These are phyloP conservation scores for Henckelia pumila DNA, from an alignment of 257 asterid species.

Conservation along the genomic window DNA sequence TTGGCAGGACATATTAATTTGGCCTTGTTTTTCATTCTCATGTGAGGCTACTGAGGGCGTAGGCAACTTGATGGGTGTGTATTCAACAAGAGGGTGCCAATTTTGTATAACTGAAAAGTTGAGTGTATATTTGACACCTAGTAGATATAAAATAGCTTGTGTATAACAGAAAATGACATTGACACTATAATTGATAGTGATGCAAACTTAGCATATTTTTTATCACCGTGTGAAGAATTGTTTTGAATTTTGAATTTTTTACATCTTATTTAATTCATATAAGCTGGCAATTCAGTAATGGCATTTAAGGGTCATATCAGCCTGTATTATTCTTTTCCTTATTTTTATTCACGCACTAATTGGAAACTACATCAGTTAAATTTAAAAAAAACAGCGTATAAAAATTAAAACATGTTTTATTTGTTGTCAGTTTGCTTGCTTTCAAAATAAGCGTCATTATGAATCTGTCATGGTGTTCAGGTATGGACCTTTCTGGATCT, in stretches of 20 bases:
- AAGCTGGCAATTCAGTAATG: background rate
- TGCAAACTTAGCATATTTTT: background rate
- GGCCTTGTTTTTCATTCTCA: background rate
- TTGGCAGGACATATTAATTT: background rate
- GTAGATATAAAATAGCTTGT: background rate
- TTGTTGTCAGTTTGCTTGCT: conserved; percentile 13
- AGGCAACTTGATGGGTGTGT: background rate
- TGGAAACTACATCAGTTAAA: conserved; percentile 2
- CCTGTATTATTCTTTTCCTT: conserved; percentile 4
- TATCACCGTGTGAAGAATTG: background rate
- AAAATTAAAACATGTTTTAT: conserved; percentile 8
- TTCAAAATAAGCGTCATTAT: conserved; percentile 16
- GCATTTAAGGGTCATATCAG: conserved; percentile 2
- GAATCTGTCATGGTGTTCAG: conserved; percentile 33
- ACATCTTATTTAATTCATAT: background rate
- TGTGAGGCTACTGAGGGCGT: background rate
- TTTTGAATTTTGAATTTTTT: too few species aligned
- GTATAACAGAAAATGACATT: background rate
- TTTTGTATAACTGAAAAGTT: background rate
- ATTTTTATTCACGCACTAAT: conserved; percentile 14
- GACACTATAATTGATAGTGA: background rate
- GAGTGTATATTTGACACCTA: conserved; percentile 4
- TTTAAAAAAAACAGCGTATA: background rate
- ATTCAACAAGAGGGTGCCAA: background rate
- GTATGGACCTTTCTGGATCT: conserved; percentile 99